phyloP scores from a whole-genome alignment of 1,284 basidiomycete genomes.

The Papiliotrema terrestris region DNA sequence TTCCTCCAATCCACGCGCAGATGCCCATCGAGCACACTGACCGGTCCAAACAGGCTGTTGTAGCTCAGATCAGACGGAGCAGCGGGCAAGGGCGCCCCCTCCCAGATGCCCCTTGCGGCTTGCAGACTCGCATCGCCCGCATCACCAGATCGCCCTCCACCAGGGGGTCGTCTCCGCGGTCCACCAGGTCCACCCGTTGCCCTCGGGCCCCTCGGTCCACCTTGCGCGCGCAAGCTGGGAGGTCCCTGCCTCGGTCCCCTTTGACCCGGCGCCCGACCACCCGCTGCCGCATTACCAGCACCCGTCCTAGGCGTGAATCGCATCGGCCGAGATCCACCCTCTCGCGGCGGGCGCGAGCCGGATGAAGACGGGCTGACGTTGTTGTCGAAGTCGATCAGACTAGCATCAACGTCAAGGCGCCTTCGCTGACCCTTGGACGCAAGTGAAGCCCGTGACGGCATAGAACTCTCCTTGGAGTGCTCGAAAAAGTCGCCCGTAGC shows the following conservation, averaged over 20 bases:
- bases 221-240: background rate
- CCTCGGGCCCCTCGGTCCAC: background rate
- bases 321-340: no score
- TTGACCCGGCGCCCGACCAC: background rate
- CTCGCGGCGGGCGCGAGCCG: no score
- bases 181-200: background rate
- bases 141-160: background rate
- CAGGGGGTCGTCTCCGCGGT: background rate
- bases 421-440: background rate
- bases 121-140: background rate
- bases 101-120: background rate
- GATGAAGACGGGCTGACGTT: background rate
- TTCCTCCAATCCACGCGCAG: background rate
- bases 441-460: background rate
- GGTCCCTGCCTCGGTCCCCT: background rate
- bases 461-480: background rate
- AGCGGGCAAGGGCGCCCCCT: background rate
- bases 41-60: constrained; percentile 10
- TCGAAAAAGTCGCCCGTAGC: background rate
- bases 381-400: background rate
- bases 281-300: background rate
- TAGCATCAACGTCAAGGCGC: background rate
- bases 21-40: constrained; percentile 4
- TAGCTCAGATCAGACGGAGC: background rate
- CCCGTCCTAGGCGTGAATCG: no score